A percentile compares a stretch with the other conserved stretches of the same genome.
Evolutionary conservation across 345 rosid species (phyloP).

Genomic region (Citrus reticulata): DNA sequence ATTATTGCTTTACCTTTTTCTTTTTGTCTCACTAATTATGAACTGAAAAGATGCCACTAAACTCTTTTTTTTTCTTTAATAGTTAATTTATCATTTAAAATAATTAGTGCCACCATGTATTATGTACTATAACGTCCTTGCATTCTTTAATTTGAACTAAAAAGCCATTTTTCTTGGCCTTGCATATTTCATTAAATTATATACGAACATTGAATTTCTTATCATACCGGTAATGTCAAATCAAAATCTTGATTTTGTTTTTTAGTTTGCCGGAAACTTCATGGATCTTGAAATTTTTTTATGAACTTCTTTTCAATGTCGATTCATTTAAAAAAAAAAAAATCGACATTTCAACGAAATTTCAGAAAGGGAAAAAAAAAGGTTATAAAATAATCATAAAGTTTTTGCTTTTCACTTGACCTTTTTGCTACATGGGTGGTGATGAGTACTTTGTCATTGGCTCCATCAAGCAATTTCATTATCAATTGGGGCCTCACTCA

Average conservation of each 20-base stretch:
- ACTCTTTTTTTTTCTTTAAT: neutral
- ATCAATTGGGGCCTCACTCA: neutral
- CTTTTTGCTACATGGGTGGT: neutral
- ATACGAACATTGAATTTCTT: neutral
- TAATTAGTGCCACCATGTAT: neutral
- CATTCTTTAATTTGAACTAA: constrained; percentile 14
- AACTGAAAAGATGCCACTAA: neutral
- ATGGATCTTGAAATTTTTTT: neutral
- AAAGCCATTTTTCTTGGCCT: constrained; percentile 2
- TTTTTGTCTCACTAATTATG: neutral
- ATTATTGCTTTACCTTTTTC: constrained; percentile 7
- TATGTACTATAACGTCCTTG: too few relatives aligned
- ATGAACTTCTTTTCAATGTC: neutral
- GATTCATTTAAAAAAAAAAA: neutral
- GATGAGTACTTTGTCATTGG: constrained; percentile 12
- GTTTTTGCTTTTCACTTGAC: neutral
- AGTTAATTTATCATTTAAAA: too few relatives aligned
- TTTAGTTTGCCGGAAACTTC: neutral
- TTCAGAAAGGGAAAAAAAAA: neutral
- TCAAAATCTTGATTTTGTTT: neutral
- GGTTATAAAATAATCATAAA: neutral
- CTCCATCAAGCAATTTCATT: constrained; percentile 4
- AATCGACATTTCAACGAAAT: constrained; percentile 6
- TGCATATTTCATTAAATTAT: too few relatives aligned
- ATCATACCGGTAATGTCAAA: neutral